Conservation (phyloP, 2,329 filamentous ascomycete species). For the Fusarium redolens region DNA sequence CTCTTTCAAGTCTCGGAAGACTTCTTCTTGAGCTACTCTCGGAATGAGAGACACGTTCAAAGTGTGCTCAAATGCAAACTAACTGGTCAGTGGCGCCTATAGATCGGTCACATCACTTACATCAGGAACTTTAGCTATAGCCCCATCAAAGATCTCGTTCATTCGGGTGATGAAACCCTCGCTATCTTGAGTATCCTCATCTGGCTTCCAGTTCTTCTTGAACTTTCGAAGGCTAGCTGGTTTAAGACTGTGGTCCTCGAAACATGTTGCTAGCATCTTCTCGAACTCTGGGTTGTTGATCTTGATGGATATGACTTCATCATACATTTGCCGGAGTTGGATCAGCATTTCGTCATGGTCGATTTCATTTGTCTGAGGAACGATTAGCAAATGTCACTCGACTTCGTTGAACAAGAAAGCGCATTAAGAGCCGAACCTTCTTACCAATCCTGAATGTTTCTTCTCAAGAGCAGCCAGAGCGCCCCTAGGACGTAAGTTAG, state of each 20-base stretch:
- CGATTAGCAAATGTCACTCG: not conserved
- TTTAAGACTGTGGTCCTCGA: not conserved
- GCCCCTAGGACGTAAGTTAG: not conserved
- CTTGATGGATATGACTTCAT: not conserved
- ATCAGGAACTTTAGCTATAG: not conserved
- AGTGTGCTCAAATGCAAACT: not conserved
- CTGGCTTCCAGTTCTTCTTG: not conserved
- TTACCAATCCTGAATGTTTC: not conserved
- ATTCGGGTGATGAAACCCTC: not conserved
- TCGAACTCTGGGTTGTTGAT: not conserved
- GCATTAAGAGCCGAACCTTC: not conserved
- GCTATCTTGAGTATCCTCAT: not conserved
- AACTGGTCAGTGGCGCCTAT: not conserved
- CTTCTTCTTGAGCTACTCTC: not conserved
- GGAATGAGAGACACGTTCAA: not conserved
- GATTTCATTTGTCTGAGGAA: not conserved
- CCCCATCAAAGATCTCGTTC: not conserved
- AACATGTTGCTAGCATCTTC: not conserved
- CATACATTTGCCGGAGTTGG: not conserved
- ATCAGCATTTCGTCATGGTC: not conserved
- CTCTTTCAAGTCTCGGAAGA: not conserved
- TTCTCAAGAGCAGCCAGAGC: not conserved
- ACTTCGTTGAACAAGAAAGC: too few species aligned
- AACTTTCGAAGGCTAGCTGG: not conserved
- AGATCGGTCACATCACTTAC: not conserved